phyloP scores from a whole-genome alignment of 257 asterid species.

The Solanum phureja region DNA sequence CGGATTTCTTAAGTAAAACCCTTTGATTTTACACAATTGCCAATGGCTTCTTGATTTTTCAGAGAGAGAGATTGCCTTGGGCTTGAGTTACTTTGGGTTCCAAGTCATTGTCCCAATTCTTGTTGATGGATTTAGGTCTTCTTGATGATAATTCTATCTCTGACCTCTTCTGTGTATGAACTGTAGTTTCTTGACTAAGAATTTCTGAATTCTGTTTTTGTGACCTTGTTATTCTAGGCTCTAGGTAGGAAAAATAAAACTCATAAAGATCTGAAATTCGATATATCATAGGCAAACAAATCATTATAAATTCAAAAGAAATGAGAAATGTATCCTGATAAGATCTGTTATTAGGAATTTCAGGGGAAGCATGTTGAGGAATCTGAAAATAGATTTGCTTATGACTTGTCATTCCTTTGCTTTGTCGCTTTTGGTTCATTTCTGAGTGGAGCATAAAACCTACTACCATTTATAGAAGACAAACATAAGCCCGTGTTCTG shows the following conservation, averaged over 20 bases:
- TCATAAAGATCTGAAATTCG: neutral
- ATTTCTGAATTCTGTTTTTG: neutral
- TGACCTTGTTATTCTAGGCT: neutral
- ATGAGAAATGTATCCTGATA: neutral
- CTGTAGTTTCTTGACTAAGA: neutral
- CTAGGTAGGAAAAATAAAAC: neutral
- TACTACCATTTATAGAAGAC: neutral
- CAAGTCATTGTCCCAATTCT: neutral
- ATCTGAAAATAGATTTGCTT: neutral
- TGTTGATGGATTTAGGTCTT: neutral
- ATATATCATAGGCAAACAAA: neutral
- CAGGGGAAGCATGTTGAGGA: neutral
- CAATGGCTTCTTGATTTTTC: neutral
- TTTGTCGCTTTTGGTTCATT: neutral
- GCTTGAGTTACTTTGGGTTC: neutral
- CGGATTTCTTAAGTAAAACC: neutral
- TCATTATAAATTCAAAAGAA: neutral
- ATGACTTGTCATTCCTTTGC: neutral
- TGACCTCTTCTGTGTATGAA: neutral
- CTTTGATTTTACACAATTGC: neutral
- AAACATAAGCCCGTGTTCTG: neutral
- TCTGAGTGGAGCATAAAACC: neutral
- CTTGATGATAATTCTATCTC: neutral
- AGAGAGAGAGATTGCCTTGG: neutral
- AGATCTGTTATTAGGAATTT: neutral